Evolutionary conservation across 2,329 filamentous ascomycete genomes (phyloP), one percentile per base, ranked within the genome.

Genomic region (Fusarium staphyleae): DNA sequence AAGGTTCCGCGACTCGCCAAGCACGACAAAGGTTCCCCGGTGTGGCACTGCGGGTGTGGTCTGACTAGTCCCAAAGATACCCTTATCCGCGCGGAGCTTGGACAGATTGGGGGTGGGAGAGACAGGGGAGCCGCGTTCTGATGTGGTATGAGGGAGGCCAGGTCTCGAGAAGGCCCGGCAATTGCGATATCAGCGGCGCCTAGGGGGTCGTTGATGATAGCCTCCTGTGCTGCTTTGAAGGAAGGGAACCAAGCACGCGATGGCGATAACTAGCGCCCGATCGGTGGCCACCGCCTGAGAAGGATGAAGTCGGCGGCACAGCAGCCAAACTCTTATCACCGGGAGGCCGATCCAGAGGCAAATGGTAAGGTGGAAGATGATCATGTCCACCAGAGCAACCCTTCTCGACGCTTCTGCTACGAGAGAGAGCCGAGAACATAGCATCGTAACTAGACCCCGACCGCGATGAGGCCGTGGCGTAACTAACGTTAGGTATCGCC

Each of bases 1-100:
- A 60, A 53, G 55, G 55, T 37, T 57, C 57, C 52, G 6, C 19
- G 19, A 22, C 19, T 22, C 19, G 19, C 19, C 57, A 60, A 60
- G 57, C 54, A 4, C 19, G 45, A 57, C 57, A 62, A 62, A 61
- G 57, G 57, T 62, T 55, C 57, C 57, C 44, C 48, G 48, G 46
- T 28, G 13, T 35, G 28, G 36, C 48, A 16, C 22, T 14, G 16
- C 18, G 28, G 12, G 22, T 15, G 26, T 40, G 30, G 36, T 35
- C 33, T 30, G 39, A 40, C 16, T 35, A 32, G 39, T n/a, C 39
- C 46, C 22, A 16, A 49, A 19, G 16, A 33, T 22, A 26, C 14
- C 14, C 24, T 46, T 33, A 32, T 46, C 33, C 18, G 48, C 42
- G 14, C 51, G 45, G 51, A 56, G 44, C 22, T 30, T 13, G 3